Evolutionary conservation across 2,329 filamentous ascomycete genomes (phyloP).

Genomic region (Verticillium klebahnii): DNA sequence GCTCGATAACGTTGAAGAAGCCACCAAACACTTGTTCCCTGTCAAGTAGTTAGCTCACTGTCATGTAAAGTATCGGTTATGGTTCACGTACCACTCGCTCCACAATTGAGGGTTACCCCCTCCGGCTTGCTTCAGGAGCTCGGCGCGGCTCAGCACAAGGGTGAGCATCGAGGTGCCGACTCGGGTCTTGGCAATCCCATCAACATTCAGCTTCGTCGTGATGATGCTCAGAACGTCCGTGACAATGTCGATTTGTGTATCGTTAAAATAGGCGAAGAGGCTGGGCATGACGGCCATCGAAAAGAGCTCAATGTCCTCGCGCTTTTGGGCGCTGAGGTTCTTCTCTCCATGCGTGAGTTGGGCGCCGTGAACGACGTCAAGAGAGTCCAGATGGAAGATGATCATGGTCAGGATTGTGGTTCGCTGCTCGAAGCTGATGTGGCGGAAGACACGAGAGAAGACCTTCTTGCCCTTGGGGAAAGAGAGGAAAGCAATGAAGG

Average conservation of each 20-base stretch:
- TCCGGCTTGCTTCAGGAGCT: slow-evolving; percentile 82
- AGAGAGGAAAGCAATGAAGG: slow-evolving; percentile 93
- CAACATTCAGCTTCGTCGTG: slow-evolving; percentile 70
- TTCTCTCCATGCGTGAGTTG: slow-evolving; percentile 71
- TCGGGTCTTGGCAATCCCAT: slow-evolving; percentile 78
- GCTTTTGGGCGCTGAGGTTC: slow-evolving; percentile 65
- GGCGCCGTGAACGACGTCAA: slow-evolving; percentile 83
- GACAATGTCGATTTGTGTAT: slow-evolving; percentile 86
- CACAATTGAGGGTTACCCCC: slow-evolving; percentile 67
- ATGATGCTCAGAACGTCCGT: slow-evolving; percentile 85
- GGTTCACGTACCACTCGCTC: slow-evolving; percentile 65
- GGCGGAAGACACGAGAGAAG: slow-evolving; percentile 89
- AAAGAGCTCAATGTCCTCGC: slow-evolving; percentile 92
- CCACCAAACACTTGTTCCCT: slow-evolving; percentile 76
- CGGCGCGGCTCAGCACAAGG: slow-evolving; percentile 89
- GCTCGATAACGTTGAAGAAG: slow-evolving; percentile 84
- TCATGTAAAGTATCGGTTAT: not conserved
- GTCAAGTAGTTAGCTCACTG: slow-evolving; percentile 1
- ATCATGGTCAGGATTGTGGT: slow-evolving; percentile 96
- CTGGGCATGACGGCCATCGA: slow-evolving; percentile 83
- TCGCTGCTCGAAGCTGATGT: slow-evolving; percentile 87
- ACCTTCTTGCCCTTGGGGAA: slow-evolving; percentile 96
- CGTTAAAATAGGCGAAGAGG: slow-evolving; percentile 83
- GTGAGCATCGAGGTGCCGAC: slow-evolving; percentile 88
- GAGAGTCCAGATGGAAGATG: slow-evolving; percentile 82